Evolutionary conservation across 2,329 filamentous ascomycete species (phyloP), one percentile per base, ranked within the genome.

Genomic region (Colletotrichum melonis): DNA sequence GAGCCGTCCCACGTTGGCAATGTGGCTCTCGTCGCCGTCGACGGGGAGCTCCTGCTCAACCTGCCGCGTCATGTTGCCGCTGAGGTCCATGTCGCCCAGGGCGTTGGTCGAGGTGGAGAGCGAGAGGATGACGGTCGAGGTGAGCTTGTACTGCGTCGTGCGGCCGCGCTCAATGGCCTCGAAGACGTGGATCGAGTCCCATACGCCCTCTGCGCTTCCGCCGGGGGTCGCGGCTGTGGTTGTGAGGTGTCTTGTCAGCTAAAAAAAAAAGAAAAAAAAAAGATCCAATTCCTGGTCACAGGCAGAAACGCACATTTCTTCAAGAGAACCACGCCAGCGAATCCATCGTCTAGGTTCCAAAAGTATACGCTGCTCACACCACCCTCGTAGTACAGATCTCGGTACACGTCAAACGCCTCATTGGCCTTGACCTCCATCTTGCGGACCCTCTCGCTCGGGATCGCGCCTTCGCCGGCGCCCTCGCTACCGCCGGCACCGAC

Each of bases 181-280:
- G 82, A 99, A 97, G 77, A 99, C 97, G 86, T 99, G 97, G 81
- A 99, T 98, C 76, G 94, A 97, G 85, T 99, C 97, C 97, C 97
- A 99, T 68, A 95, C 92, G 72, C 95, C 95, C 69, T 93, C 90
- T 79, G 90, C 92, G 77, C 89, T 90, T 81, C 86, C 89, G 77
- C 88, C 90, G 75, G 88, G 92, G 69, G 88, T 91, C 77, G 90
- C 93, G 80, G 90, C 93, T 95, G 75, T 73, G 19, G 3, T 49
- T 49, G 42, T 19, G 42, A n/a, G 5, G 22, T 22, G 58, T 28
- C 16, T 24, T 24, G 52, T 65, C 24, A 68, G 32, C 54, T 49
- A 11, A 56, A 32, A 32, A 1, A 26, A 5, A 24, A 22, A 22
- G 1, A 56, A 30, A 30, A 16, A 56, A 30, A 30, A 9, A 16